phyloP scores from a whole-genome alignment of 305 asterid species.

The Fraxinus paxiana region DNA sequence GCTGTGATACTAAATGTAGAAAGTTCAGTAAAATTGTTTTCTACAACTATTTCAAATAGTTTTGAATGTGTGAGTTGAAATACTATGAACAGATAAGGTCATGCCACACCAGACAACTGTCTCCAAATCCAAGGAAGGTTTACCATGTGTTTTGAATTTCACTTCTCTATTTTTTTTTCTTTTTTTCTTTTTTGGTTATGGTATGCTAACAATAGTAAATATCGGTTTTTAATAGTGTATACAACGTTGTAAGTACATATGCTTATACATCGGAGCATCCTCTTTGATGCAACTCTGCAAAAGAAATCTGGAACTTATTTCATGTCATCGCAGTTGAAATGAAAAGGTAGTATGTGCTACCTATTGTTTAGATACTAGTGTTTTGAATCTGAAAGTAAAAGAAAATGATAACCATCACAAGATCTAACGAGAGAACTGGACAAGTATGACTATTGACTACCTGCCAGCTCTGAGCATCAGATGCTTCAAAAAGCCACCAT shows the following conservation, averaged over 20 bases:
- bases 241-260: background rate
- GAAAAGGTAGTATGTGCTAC: background rate
- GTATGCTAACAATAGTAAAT: background rate
- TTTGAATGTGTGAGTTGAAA: background rate
- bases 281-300: background rate
- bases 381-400: background rate
- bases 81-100: background rate
- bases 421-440: background rate
- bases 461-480: conserved; percentile 92
- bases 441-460: conserved; percentile 47
- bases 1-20: background rate
- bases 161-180: background rate
- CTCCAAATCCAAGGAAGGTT: background rate
- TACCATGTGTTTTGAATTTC: background rate
- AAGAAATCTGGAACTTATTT: background rate
- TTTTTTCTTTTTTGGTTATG: background rate
- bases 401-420: background rate
- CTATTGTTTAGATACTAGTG: background rate
- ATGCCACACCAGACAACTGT: background rate
- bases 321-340: background rate
- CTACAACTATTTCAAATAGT: background rate
- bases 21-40: background rate
- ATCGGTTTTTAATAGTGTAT: background rate
- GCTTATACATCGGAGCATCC: background rate
- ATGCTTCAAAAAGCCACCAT: conserved; percentile 85